Evolutionary conservation across 2,329 filamentous ascomycete genomes (phyloP).

Genomic region (Microdochium paspali): DNA sequence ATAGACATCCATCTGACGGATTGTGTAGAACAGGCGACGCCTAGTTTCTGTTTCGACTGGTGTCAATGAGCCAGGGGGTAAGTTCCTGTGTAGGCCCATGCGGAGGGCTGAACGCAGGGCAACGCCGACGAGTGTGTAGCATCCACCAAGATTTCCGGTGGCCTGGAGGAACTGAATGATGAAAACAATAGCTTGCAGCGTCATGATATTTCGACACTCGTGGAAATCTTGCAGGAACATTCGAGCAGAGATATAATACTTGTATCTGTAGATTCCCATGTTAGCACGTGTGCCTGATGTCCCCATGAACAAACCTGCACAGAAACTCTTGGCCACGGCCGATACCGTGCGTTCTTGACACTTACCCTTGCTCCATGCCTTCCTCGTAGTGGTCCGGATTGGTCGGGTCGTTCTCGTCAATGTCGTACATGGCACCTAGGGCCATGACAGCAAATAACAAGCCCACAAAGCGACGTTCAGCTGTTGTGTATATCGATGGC

Average conservation of each 20-base stretch:
- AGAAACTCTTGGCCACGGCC: too few relatives aligned
- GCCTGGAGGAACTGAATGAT: conserved; percentile 71
- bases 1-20: conserved; percentile 58
- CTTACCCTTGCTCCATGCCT: conserved; percentile 48
- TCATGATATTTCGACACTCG: conserved; percentile 59
- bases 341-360: too few relatives aligned
- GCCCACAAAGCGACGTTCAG: conserved; percentile 61
- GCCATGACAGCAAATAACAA: conserved; percentile 63
- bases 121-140: conserved; percentile 68
- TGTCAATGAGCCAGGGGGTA: conserved; percentile 50
- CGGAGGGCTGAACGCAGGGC: conserved; percentile 61
- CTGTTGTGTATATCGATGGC: conserved; percentile 49
- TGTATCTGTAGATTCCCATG: conserved; percentile 49
- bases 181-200: conserved; percentile 63
- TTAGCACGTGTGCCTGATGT: too few relatives aligned
- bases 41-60: conserved; percentile 51
- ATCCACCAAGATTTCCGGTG: conserved; percentile 64
- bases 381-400: conserved; percentile 36
- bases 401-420: conserved; percentile 43
- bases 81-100: conserved; percentile 63
- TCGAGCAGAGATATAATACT: conserved; percentile 60
- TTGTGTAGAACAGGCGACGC: conserved; percentile 53
- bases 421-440: conserved; percentile 63
- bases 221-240: conserved; percentile 52
- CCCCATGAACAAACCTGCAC: too few relatives aligned